These are phyloP conservation scores for Bullera alba DNA, from an alignment of 768 basidiomycete genomes.

Conservation along the genomic window DNA sequence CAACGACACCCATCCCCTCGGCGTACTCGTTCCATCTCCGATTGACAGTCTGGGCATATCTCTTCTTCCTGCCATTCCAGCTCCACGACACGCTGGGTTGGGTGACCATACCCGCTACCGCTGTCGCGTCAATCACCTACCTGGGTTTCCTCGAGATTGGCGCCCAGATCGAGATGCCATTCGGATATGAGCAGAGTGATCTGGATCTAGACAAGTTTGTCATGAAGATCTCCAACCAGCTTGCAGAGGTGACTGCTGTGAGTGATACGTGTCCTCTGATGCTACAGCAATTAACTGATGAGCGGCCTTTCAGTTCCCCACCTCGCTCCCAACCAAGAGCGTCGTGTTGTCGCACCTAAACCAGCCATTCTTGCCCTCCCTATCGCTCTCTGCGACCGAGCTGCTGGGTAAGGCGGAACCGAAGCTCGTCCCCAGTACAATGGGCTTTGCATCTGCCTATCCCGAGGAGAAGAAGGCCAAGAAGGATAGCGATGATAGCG, in stretches of 20 bases:
- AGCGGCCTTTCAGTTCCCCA: constrained; percentile 51
- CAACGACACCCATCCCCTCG: constrained; percentile 42
- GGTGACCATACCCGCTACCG: constrained; percentile 61
- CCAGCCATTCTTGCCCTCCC: constrained; percentile 64
- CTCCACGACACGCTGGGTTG: constrained; percentile 58
- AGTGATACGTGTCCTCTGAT: constrained; percentile 25
- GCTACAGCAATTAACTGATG: background rate
- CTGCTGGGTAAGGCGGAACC: constrained; percentile 46
- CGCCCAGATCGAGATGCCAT: constrained; percentile 33
- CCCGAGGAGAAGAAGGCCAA: background rate
- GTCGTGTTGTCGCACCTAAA: constrained; percentile 57
- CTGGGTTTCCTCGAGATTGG: constrained; percentile 56
- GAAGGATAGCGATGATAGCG: background rate
- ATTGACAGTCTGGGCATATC: constrained; percentile 49
- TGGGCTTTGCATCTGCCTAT: constrained; percentile 14
- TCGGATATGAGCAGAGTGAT: constrained; percentile 34
- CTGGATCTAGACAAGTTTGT: constrained; percentile 59
- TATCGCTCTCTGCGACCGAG: constrained; percentile 56
- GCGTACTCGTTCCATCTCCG: constrained; percentile 36
- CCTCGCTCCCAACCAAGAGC: constrained; percentile 52
- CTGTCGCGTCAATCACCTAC: constrained; percentile 63
- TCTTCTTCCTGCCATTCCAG: constrained; percentile 73
- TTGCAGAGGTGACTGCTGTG: constrained; percentile 64
- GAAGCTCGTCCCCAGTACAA: constrained; percentile 12
- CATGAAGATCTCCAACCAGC: constrained; percentile 59